Conservation (phyloP, 164 flowering plant genomes). For the Taxillus chinensis region DNA sequence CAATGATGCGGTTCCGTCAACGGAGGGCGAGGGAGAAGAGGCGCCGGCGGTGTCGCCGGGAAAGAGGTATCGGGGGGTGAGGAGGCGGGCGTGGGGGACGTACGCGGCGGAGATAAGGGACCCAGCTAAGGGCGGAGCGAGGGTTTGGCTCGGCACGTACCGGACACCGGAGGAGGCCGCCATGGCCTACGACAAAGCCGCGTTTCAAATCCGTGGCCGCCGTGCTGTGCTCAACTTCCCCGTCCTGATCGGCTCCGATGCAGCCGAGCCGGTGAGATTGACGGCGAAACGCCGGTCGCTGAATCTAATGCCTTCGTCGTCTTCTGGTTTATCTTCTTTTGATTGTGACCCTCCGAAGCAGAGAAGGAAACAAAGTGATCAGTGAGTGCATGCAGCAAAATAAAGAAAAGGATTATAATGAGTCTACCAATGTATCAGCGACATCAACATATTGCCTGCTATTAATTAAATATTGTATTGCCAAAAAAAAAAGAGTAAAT, state of each 20-base stretch:
- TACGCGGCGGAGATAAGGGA: slow-evolving; percentile 18
- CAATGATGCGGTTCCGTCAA: background rate
- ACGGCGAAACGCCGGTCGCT: background rate
- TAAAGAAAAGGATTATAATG: no score
- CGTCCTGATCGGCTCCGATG: slow-evolving; percentile 14
- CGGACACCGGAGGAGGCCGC: slow-evolving; percentile 21
- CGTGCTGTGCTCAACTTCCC: slow-evolving; percentile 40
- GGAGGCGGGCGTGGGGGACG: slow-evolving; percentile 19
- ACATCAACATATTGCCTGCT: no score
- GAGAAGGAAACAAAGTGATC: no score
- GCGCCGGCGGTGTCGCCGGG: background rate
- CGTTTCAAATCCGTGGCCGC: slow-evolving; percentile 34
- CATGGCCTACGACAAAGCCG: slow-evolving; percentile 36
- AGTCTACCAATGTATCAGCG: no score
- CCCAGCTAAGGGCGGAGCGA: slow-evolving; percentile 10
- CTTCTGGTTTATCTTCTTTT: background rate
- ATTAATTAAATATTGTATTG: no score
- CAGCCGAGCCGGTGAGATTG: background rate
- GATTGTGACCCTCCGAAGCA: background rate
- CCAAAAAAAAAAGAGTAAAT: no score
- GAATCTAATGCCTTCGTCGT: background rate
- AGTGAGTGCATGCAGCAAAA: no score
- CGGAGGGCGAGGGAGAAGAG: background rate
- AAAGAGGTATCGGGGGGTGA: slow-evolving; percentile 16
- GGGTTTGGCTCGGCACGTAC: slow-evolving; percentile 18